Conservation (phyloP, 2,329 filamentous ascomycete species). For the Cordyceps cicadae region DNA sequence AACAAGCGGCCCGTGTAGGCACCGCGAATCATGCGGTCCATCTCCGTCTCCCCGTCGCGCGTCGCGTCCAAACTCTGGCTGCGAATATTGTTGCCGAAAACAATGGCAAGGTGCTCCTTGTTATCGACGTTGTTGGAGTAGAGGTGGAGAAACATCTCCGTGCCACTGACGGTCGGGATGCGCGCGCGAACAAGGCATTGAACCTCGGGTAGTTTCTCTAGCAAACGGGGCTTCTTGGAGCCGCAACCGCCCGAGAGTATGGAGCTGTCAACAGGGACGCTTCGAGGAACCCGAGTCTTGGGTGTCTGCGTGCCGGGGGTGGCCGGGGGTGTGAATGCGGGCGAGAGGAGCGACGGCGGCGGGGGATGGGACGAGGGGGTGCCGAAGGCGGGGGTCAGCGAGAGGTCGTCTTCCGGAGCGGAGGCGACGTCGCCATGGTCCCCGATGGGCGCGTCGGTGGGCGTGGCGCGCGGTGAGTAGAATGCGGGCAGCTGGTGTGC, state of each 20-base stretch:
- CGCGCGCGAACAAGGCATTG: constrained; percentile 88
- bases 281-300: constrained; percentile 34
- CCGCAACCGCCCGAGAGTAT: constrained; percentile 51
- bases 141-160: constrained; percentile 94
- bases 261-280: constrained; percentile 53
- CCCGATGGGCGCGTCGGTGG: constrained; percentile 15
- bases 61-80: constrained; percentile 62
- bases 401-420: constrained; percentile 26
- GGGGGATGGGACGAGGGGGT: constrained; percentile 22
- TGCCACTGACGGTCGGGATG: constrained; percentile 84
- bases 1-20: constrained; percentile 84
- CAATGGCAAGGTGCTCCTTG: constrained; percentile 95
- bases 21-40: constrained; percentile 87
- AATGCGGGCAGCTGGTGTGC: constrained; percentile 27
- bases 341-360: constrained; percentile 71
- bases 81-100: constrained; percentile 83
- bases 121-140: constrained; percentile 89
- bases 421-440: neutral
- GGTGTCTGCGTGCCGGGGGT: constrained; percentile 54
- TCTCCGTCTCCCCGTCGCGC: constrained; percentile 70
- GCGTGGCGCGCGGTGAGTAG: constrained; percentile 28
- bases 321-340: constrained; percentile 68
- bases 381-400: constrained; percentile 22
- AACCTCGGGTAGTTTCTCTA: constrained; percentile 73
- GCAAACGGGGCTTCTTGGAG: constrained; percentile 59